These are phyloP conservation scores for Lenwebbia sp. DNA, from an alignment of 345 rosid species.

Conservation along the genomic window DNA sequence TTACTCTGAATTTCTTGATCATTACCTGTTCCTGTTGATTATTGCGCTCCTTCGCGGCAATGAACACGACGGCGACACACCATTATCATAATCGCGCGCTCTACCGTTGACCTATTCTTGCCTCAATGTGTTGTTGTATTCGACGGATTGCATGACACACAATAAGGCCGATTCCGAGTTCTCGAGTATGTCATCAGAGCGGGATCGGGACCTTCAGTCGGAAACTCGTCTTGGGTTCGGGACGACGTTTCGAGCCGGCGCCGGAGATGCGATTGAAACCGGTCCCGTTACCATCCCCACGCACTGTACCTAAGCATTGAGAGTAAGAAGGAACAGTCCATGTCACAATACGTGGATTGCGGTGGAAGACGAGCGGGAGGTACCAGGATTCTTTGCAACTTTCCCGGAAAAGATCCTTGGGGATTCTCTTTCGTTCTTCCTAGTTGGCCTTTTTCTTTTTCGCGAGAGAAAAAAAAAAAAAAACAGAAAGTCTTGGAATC, in stretches of 20 bases:
- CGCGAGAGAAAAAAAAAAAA: no score
- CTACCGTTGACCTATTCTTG: background rate
- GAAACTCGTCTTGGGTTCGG: background rate
- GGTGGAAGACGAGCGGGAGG: background rate
- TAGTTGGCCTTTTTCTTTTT: accelerated
- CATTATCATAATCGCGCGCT: background rate
- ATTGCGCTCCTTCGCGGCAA: background rate
- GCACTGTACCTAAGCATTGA: background rate
- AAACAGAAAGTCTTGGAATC: background rate
- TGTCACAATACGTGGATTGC: background rate
- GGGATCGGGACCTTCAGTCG: background rate
- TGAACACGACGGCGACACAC: background rate
- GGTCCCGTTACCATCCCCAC: background rate
- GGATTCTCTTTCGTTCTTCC: background rate
- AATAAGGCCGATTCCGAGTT: background rate
- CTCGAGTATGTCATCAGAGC: background rate
- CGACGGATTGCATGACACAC: background rate
- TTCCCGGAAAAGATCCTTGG: background rate
- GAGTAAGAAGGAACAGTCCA: background rate
- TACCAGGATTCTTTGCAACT: background rate
- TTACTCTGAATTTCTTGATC: background rate
- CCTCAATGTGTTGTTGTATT: no score
- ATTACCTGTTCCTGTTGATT: background rate
- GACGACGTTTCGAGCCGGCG: background rate
- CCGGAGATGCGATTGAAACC: background rate